Base-by-base conservation (phyloP, 2,329 filamentous ascomycete genomes). In the Alternaria sp. region DNA sequence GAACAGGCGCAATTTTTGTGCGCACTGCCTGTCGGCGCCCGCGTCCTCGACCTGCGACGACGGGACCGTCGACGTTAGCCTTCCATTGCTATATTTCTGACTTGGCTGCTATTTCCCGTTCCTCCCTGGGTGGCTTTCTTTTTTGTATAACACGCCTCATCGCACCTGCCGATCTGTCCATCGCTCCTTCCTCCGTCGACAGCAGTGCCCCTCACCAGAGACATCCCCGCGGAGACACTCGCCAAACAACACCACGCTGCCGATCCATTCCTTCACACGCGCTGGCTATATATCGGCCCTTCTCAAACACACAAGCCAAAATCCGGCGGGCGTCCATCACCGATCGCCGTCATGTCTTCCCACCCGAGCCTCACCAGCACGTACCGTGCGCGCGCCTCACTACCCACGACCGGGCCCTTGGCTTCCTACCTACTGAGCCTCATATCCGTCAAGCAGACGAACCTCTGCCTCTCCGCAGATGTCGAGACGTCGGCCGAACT, bases 401-500 rank as follows among this genome's bases (percentile, higher is more conserved):
- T 81, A 26, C 75, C 81, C 30, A 78, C 78, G 49, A 80, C 81
- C 40, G 79, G 80, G 3, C 82, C 83, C 4, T 78, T 86, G 47
- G 81, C 83, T 5, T 74, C 80, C 1, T 86, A 85, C 71, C 79
- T 86, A 32, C 75, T 85, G 52, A 81, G 81, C 44, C 77, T 86
- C 54, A 83, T 85, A 26, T 80, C 83, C 54, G 78, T 83, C 70
- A 86, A 86, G 74, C 77, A 80, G 60, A 83, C 83, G 4, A 86
- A 86, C 64, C 80, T 86, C 36, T 86, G 85, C 66, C 81, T 87
- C 13, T 88, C 87, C 21, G 86, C 87, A 60, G 86, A 87, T 67
- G 85, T 89, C 64, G 84, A 83, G 52, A 87, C 83, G 51, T 86
- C 86, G 11, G 82, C 83, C 55, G 82, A 86, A 68, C 82, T 89